Evolutionary conservation across 2,329 filamentous ascomycete genomes (phyloP).

Genomic region (Xylaria hypoxylon): DNA sequence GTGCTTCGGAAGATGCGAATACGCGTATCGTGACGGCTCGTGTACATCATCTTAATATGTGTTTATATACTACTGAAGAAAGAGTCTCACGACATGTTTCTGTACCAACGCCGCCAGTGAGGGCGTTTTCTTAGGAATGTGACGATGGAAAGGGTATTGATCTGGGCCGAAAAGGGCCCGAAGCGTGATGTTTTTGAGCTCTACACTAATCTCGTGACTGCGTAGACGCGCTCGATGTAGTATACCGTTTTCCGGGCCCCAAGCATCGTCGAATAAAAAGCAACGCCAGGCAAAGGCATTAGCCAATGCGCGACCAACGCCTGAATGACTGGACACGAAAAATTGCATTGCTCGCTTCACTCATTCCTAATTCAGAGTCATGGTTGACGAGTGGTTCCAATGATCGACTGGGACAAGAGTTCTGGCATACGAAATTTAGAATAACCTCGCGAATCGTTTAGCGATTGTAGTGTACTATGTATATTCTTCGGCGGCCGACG

Average conservation of each 20-base stretch:
- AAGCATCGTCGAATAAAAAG: conserved; percentile 29
- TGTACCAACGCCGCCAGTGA: conserved; percentile 1
- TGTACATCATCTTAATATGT: neutral
- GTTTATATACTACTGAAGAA: conserved; percentile 4
- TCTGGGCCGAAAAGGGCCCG: neutral
- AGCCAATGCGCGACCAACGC: conserved; percentile 26
- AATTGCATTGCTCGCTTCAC: conserved; percentile 30
- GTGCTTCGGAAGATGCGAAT: conserved; percentile 17
- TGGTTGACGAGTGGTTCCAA: conserved; percentile 27
- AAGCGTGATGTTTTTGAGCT: neutral
- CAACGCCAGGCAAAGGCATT: conserved; percentile 27
- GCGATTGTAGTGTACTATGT: conserved; percentile 5
- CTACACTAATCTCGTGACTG: conserved; percentile 12
- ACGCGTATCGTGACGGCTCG: conserved; percentile 14
- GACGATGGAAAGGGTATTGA: conserved; percentile 12
- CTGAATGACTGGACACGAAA: conserved; percentile 16
- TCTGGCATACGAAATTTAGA: conserved; percentile 22
- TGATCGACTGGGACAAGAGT: conserved; percentile 24
- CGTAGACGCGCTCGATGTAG: conserved; percentile 15
- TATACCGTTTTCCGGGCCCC: conserved; percentile 5
- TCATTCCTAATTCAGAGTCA: conserved; percentile 18
- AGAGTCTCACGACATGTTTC: conserved; percentile 15
- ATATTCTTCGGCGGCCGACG: conserved; percentile 29
- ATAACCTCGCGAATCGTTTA: conserved; percentile 30
- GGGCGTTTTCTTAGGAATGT: neutral